Evolutionary conservation across 1,139 yeast species (phyloP), one percentile per base, ranked within the genome.

Genomic region (Blastobotrys capitulatus): DNA sequence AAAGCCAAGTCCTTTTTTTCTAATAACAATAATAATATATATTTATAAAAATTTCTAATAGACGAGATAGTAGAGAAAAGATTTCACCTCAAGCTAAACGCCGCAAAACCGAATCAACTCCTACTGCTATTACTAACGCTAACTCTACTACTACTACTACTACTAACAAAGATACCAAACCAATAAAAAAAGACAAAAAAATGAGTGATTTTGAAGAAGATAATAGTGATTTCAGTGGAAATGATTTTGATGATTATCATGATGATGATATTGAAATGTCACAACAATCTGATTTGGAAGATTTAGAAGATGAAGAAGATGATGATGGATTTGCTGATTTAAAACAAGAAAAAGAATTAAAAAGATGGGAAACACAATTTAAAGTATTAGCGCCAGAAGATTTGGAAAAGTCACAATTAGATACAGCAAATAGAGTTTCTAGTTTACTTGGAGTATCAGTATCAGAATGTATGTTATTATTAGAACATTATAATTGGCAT

Each of bases 401-500:
- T 27, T 64, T 67, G 55, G 56, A 60, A 50, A 19, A 47, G 44
- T 51, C 57, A 34, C 69, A 60, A 46, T 52, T 51, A 35, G 56
- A 57, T 35, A 61, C 62, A 48, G 53, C 61, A 26, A 61, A 57
- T n/a, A 59, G 61, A 16, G 63, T 71, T 5, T 56, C 66, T 3
- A 57, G 58, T 60, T 53, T 77, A 61, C 48, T 72, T 49, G 66
- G 66, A 6, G 50, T 70, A 9, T 66, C 76, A 42, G 55, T 65
- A 8, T 66, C 68, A 8, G 75, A 73, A 48, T 77, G 79, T 12
- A 63, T 80, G 22, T 66, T 80, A 2, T 67, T 89, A 62, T 70
- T 87, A 39, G 80, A 83, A 47, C 65, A 71, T 50, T 83, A 73
- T 63, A 75, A 77, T 45, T 88, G 96, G 96, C 87, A 83, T 62